Evolutionary conservation across 306 rosid species (phyloP).

Genomic region (Medicago lupulina): DNA sequence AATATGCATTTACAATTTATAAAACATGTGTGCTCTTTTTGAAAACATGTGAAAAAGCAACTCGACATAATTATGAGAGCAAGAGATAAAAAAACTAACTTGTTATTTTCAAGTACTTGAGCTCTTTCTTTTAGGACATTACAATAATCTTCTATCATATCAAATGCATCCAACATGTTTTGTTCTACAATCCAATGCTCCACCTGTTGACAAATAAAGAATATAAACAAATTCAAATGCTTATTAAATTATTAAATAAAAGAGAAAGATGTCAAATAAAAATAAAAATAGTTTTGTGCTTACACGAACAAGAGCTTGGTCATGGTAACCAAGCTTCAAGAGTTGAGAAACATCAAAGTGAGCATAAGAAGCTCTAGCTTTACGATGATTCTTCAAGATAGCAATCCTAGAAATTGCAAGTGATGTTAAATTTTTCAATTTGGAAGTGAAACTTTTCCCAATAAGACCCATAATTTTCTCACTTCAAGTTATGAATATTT

Average conservation of each 20-base stretch:
- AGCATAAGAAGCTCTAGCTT: slow-evolving; percentile 53
- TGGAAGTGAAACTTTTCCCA: slow-evolving; percentile 60
- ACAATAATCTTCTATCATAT: slow-evolving; percentile 58
- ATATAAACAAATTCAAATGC: slow-evolving; percentile 7
- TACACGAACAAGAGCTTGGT: slow-evolving; percentile 71
- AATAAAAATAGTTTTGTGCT: neutral
- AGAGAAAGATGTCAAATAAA: neutral
- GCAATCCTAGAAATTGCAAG: slow-evolving; percentile 60
- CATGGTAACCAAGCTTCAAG: slow-evolving; percentile 63
- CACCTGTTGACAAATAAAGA: slow-evolving; percentile 48
- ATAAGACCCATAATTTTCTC: slow-evolving; percentile 58
- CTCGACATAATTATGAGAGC: neutral
- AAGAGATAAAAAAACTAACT: slow-evolving; percentile 42
- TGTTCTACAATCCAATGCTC: slow-evolving; percentile 67
- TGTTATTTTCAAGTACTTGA: slow-evolving; percentile 52
- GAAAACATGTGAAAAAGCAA: too few relatives aligned
- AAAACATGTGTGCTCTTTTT: too few relatives aligned
- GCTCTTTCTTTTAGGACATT: slow-evolving; percentile 52
- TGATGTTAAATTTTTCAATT: slow-evolving; percentile 50
- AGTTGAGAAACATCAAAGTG: slow-evolving; percentile 62
- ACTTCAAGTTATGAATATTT: neutral
- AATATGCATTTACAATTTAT: too few relatives aligned
- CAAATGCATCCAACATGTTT: slow-evolving; percentile 61
- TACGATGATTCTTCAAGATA: slow-evolving; percentile 64
- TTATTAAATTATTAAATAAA: too few relatives aligned